Base-by-base conservation (phyloP, 2,329 filamentous ascomycete genomes). In the Zopfia rhizophila region DNA sequence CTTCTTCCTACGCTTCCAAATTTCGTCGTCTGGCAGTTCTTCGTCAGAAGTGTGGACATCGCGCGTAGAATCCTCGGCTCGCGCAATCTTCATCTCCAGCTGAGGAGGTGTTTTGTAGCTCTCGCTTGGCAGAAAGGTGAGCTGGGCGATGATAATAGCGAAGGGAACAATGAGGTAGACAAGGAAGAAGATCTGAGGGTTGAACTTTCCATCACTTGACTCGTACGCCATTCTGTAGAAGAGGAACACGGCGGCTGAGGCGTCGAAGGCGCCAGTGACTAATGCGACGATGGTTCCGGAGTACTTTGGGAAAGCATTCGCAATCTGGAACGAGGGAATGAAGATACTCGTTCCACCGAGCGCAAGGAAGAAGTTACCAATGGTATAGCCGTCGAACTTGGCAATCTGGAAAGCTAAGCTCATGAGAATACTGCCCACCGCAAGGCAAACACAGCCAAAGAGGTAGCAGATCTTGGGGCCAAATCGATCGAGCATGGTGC, bases 321-420 rank as follows among this genome's bases (percentile, higher is more conserved):
- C 91, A 27, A 94, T 82, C 66, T 94, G 90, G 70, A 93, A 93
- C 3, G 87, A 89, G 7, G 89, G 86, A 45, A 94, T 90, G 70
- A 91, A 94, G 38, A 90, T 83, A 60, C 91, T 92, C 2, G 89
- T 88, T 0, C 90, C 90, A 14, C 89, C 90, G 1, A 93, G 78
- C 1, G 89, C 88, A 6, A 94, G 79, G 43, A 90, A 84, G 16
- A 92, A 76, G 68, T 93, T 92, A 12, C 88, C 89, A 4, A 83
- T 75, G 14, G 90, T 81, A 61, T 88, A 87, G 12, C 67, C 68
- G 45, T 72, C 69, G 45, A 72, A 71, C 24, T 63, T 52, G 12
- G 55, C 58, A 36, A 72, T 62, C 48, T 63, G 61, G 38, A 68
- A 68, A 21, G 68, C 69, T 32, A 72, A 61, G 42, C 64, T 70